phyloP scores from a whole-genome alignment of 257 asterid genomes.

The Gentiana dahurica region DNA sequence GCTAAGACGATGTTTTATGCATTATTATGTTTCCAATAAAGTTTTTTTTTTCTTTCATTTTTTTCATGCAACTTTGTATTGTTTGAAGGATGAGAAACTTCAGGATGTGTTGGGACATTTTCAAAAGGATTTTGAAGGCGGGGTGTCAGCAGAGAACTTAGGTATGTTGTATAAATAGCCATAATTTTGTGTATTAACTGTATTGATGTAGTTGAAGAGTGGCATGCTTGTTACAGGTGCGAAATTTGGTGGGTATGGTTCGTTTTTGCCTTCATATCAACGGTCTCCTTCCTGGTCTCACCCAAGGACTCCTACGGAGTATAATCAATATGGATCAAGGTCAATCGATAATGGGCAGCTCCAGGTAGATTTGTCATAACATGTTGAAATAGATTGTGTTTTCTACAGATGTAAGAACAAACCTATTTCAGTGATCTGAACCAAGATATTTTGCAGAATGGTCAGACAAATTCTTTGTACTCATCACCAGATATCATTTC shows the following conservation, averaged over 20 bases:
- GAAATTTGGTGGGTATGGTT: conserved; percentile 95
- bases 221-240: conserved; percentile 57
- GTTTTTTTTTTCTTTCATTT: too few relatives aligned
- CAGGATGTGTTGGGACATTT: conserved; percentile 82
- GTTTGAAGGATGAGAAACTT: conserved; percentile 74
- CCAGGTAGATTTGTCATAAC: conserved; percentile 41
- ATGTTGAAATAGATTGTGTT: conserved; percentile 7
- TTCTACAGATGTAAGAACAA: conserved; percentile 7
- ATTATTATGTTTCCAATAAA: too few relatives aligned
- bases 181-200: conserved; percentile 10
- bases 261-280: conserved; percentile 84
- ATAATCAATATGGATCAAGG: conserved; percentile 24
- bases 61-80: conserved; percentile 9
- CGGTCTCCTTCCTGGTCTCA: conserved; percentile 75
- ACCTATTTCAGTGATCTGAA: conserved; percentile 24
- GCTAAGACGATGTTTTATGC: too few relatives aligned
- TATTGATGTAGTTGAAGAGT: conserved; percentile 25
- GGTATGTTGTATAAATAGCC: conserved; percentile 42
- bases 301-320: conserved; percentile 51
- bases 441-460: conserved; percentile 47
- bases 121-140: conserved; percentile 98
- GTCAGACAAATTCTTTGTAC: conserved; percentile 37
- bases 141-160: conserved; percentile 90
- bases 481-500: conserved; percentile 36
- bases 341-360: conserved; percentile 47